Evolutionary conservation across 1,284 basidiomycete genomes (phyloP).

Genomic region (Leucoagaricus sp.): DNA sequence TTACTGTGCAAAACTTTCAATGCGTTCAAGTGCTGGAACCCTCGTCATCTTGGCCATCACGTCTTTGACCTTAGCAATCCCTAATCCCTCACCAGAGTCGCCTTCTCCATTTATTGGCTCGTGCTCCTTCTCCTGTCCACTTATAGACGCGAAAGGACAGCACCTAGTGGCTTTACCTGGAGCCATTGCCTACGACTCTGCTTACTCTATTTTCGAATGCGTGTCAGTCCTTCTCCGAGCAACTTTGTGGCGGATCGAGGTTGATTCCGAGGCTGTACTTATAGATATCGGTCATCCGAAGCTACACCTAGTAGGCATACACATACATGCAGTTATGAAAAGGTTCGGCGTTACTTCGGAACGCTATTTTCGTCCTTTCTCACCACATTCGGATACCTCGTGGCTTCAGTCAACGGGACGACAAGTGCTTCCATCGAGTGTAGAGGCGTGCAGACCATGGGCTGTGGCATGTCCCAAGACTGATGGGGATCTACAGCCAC

Average conservation of each 20-base stretch:
- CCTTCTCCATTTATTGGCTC: not conserved
- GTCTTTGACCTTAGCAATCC: not conserved
- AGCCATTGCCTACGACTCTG: slow-evolving; percentile 15
- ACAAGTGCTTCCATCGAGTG: slow-evolving; percentile 8
- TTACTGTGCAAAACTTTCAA: too few species aligned
- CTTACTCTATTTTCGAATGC: slow-evolving; percentile 21
- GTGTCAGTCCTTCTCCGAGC: slow-evolving; percentile 11
- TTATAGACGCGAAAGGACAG: slow-evolving; percentile 1
- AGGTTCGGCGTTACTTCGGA: slow-evolving; percentile 9
- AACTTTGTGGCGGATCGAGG: not conserved
- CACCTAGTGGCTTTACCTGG: slow-evolving; percentile 12
- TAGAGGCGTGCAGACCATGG: slow-evolving; percentile 13
- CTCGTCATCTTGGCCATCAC: not conserved
- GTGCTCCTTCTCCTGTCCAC: slow-evolving; percentile 17
- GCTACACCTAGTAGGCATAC: not conserved
- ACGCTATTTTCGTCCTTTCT: not conserved
- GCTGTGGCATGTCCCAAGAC: not conserved
- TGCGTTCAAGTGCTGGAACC: too few species aligned
- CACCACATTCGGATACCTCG: not conserved
- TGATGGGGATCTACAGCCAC: not conserved
- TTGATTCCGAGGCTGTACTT: not conserved
- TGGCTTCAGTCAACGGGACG: slow-evolving; percentile 8
- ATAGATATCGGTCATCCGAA: slow-evolving; percentile 7
- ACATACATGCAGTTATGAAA: slow-evolving; percentile 19
- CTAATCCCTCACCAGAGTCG: not conserved